Percentiles rank a stretch among this genome's conserved stretches.
Conservation (phyloP, 1,139 yeast genomes). For the Yamadazyma oceani region DNA sequence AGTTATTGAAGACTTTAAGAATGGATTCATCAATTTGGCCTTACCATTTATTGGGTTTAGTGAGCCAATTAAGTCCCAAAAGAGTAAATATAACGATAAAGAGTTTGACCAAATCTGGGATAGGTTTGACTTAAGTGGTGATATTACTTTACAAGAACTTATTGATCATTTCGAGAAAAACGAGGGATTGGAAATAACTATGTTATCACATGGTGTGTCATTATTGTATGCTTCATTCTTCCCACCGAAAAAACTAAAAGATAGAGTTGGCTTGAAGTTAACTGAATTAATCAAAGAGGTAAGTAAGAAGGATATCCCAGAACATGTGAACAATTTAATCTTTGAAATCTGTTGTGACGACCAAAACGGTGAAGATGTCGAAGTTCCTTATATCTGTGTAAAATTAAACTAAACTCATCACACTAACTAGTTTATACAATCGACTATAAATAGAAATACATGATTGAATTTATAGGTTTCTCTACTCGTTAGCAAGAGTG, state of each 20-base stretch:
- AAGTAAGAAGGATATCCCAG: conserved; percentile 80
- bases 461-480: not conserved
- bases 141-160: conserved; percentile 73
- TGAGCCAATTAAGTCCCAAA: conserved; percentile 87
- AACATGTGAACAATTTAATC: conserved; percentile 71
- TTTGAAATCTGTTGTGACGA: conserved; percentile 94
- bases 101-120: conserved; percentile 93
- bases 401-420: conserved; percentile 8
- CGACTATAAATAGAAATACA: not conserved
- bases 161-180: conserved; percentile 73
- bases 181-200: conserved; percentile 83
- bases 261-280: conserved; percentile 65
- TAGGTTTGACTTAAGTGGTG: conserved; percentile 78
- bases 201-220: conserved; percentile 91
- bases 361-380: conserved; percentile 90
- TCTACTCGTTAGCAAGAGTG: not conserved
- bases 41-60: conserved; percentile 96
- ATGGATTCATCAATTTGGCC: conserved; percentile 92
- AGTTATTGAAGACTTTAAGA: conserved; percentile 85
- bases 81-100: conserved; percentile 78
- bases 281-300: conserved; percentile 78
- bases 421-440: too few relatives aligned
- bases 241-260: conserved; percentile 87
- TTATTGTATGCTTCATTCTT: conserved; percentile 89
- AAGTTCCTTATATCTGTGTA: conserved; percentile 71